Conservation (phyloP, 768 basidiomycete genomes). For the Ephemerocybe angulata region DNA sequence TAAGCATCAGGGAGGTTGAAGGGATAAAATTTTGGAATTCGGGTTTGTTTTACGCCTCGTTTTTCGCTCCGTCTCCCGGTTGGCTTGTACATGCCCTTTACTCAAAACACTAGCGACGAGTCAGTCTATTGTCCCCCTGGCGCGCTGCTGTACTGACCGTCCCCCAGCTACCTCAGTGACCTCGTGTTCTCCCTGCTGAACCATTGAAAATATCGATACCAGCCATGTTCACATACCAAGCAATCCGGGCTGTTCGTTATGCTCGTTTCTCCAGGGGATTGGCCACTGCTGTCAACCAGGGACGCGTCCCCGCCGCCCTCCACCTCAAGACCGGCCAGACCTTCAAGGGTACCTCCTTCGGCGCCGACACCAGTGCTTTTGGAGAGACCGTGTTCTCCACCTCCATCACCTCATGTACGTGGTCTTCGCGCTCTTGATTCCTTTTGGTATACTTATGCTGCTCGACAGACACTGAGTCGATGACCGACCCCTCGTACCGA, state of each 20-base stretch:
- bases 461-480: slow-evolving; percentile 92
- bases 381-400: slow-evolving; percentile 99
- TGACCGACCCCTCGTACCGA: slow-evolving; percentile 99
- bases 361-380: slow-evolving; percentile 79
- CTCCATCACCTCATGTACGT: slow-evolving; percentile 94
- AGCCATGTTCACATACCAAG: slow-evolving; percentile 56
- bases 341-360: slow-evolving; percentile 87
- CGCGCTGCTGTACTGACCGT: slow-evolving; percentile 19
- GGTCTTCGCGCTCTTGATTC: background rate
- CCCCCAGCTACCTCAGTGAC: slow-evolving; percentile 78
- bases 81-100: slow-evolving; percentile 70
- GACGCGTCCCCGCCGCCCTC: slow-evolving; percentile 68
- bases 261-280: slow-evolving; percentile 54
- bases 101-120: slow-evolving; percentile 88
- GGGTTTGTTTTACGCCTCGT: slow-evolving; percentile 10
- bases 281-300: slow-evolving; percentile 59
- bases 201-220: slow-evolving; percentile 24
- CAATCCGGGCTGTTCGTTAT: slow-evolving; percentile 47
- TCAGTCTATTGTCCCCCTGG: slow-evolving; percentile 31
- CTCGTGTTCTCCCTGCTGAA: slow-evolving; percentile 77
- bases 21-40: slow-evolving; percentile 14
- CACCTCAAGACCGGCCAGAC: slow-evolving; percentile 94
- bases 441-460: slow-evolving; percentile 10
- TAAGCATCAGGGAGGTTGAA: background rate
- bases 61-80: slow-evolving; percentile 10